Conservation (phyloP, 306 rosid species). For the Dryas alaskensis region DNA sequence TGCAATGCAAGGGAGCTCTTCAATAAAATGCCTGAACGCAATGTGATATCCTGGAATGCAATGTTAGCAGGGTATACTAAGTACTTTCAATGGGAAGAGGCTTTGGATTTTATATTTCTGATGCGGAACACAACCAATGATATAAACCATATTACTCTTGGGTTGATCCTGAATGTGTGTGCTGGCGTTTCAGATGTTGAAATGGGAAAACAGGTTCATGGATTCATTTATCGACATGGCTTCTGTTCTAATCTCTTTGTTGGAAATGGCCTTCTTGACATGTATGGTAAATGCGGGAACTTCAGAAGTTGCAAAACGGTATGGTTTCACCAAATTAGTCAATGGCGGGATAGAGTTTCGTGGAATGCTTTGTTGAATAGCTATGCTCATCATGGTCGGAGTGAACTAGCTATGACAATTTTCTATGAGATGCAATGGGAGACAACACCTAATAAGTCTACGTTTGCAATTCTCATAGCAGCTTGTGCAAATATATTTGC, state of each 20-base stretch:
- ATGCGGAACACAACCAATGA: constrained; percentile 37
- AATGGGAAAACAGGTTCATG: constrained; percentile 67
- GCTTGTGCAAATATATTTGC: constrained; percentile 65
- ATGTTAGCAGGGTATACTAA: constrained; percentile 62
- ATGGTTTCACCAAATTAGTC: constrained; percentile 61
- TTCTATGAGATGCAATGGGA: constrained; percentile 70
- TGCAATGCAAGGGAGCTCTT: constrained; percentile 54
- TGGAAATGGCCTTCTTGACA: constrained; percentile 72
- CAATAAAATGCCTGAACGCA: constrained; percentile 63
- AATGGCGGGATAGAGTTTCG: constrained; percentile 58
- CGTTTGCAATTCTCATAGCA: constrained; percentile 56
- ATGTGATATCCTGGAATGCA: constrained; percentile 78
- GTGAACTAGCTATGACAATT: constrained; percentile 56
- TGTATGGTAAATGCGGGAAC: constrained; percentile 81
- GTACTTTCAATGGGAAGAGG: constrained; percentile 48
- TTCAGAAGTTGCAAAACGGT: constrained; percentile 45
- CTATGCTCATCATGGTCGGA: constrained; percentile 44
- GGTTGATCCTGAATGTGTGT: constrained; percentile 53
- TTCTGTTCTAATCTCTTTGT: constrained; percentile 44
- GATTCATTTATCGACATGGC: constrained; percentile 52
- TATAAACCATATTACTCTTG: constrained; percentile 52
- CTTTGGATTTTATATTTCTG: constrained; percentile 45
- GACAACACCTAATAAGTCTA: constrained; percentile 46
- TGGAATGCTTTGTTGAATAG: constrained; percentile 65
- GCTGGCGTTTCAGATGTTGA: constrained; percentile 50